These are phyloP conservation scores for Globisporangium cylindrosporum DNA, from an alignment of 352 stramenopile species.

Conservation along the genomic window DNA sequence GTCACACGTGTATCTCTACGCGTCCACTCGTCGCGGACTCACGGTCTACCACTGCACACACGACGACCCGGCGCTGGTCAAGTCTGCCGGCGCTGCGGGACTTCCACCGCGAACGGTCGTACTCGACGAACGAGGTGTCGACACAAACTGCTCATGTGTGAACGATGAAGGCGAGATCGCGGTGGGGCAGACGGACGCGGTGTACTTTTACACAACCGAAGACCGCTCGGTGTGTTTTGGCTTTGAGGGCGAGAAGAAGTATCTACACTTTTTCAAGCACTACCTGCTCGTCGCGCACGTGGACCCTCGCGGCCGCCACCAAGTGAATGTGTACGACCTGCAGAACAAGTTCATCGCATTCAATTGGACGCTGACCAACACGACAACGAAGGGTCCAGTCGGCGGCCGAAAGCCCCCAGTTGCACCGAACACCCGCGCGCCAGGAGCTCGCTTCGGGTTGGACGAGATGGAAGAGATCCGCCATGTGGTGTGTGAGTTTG, in stretches of 20 bases:
- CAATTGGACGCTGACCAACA: constrained; percentile 85
- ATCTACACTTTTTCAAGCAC: constrained; percentile 87
- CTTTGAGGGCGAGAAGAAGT: constrained; percentile 88
- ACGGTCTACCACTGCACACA: constrained; percentile 85
- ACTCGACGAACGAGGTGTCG: constrained; percentile 78
- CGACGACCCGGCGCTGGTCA: constrained; percentile 74
- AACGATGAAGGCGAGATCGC: constrained; percentile 85
- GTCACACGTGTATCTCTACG: constrained; percentile 76
- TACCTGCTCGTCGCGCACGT: constrained; percentile 83
- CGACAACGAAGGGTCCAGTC: constrained; percentile 21
- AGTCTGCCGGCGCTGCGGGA: constrained; percentile 52
- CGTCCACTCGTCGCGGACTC: constrained; percentile 69
- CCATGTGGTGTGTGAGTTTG: constrained; percentile 84
- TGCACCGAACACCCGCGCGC: constrained; percentile 30
- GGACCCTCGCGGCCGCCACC: constrained; percentile 74
- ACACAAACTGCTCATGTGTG: constrained; percentile 77
- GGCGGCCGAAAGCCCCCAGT: constrained; percentile 23
- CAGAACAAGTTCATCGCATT: constrained; percentile 93
- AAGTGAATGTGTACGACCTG: constrained; percentile 90
- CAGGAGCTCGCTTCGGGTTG: constrained; percentile 71
- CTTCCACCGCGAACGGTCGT: constrained; percentile 73
- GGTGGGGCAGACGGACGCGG: constrained; percentile 78
- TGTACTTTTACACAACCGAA: constrained; percentile 90
- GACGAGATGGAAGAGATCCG: constrained; percentile 88
- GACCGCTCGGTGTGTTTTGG: constrained; percentile 86